Conservation (phyloP, 805 yeast species). For the Scheffersomyces amazonensis region DNA sequence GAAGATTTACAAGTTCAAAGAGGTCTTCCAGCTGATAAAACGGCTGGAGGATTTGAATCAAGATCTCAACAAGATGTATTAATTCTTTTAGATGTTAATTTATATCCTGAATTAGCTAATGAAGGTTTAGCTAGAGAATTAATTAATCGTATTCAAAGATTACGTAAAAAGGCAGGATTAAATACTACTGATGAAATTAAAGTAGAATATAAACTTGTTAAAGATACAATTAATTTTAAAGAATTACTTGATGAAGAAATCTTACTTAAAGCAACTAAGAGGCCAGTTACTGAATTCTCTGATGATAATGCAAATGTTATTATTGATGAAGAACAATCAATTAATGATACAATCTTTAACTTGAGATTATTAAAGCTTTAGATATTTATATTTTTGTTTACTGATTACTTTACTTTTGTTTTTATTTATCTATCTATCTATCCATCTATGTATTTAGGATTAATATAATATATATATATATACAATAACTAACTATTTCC, state of each 20-base stretch:
- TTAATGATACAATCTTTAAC: conserved; percentile 72
- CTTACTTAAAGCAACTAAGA: conserved; percentile 74
- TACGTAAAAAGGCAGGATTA: conserved; percentile 93
- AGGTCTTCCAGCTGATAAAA: conserved; percentile 69
- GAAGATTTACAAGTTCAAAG: conserved; percentile 91
- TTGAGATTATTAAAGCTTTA: conserved; percentile 73
- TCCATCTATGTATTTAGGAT: conserved; percentile 5
- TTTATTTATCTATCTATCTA: not conserved
- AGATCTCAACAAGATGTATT: conserved; percentile 89
- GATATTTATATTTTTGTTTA: conserved; percentile 4
- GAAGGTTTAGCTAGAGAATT: conserved; percentile 97
- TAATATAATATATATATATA: not conserved
- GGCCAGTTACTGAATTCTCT: conserved; percentile 50
- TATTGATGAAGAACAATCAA: conserved; percentile 82
- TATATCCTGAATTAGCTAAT: conserved; percentile 82
- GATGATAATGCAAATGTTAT: conserved; percentile 49
- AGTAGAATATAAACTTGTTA: conserved; percentile 71
- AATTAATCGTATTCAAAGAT: conserved; percentile 94
- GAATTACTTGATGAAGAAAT: conserved; percentile 68
- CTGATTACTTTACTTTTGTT: no score
- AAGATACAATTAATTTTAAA: conserved; percentile 65
- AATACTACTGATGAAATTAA: conserved; percentile 92
- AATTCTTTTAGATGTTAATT: conserved; percentile 81
- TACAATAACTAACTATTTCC: conserved; percentile 19
- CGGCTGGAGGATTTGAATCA: conserved; percentile 72